Evolutionary conservation across 805 yeast species (phyloP), one percentile per base, ranked within the genome.

Genomic region (Hanseniaspora vineae): DNA sequence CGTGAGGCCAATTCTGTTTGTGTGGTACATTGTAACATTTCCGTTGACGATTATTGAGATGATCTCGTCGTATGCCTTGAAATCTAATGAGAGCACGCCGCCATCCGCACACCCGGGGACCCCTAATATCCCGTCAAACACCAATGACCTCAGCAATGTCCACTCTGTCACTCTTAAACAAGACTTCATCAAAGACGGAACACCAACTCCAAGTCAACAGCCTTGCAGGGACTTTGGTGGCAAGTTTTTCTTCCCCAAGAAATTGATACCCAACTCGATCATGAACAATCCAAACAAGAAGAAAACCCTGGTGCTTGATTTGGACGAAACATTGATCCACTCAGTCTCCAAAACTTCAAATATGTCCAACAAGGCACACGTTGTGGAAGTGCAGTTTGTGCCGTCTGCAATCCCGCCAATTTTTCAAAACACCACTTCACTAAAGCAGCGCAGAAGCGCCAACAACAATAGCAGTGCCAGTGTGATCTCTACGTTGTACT

Each of bases 281-380:
- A 45, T 59, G 18, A 59, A 58, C 29, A 57, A 63, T 5, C 57
- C 55, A 66, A 70, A 61, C 55, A 67, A 55, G 51, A 73, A 71
- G 53, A 88, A 87, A 58, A 81, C 87, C 0, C 70, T 92, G 31
- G 84, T 92, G 1, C 69, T 92, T 20, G 98, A 92, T 60, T 73
- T 92, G 31, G 98, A 90, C 64, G 98, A 92, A 59, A 92, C 98
- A 0, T 68, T 92, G 48, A 88, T 92, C 49, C 98, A 92, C 61
- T 88, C 97, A 1, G 40, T 37, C 12, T 37, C 40, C 8, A 14
- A 17, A 17, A 20, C 43, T 5, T 23, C 43, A 20, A 40, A 20
- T 12, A 40, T 40, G 31, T 40, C 32, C n/a, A 40, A 40, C 31
- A 40, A 72, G 42, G 76, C 76, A 31, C 80, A 81, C 51, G 80